Evolutionary conservation across 208 protist genomes (phyloP).

Genomic region (Acanthamoeba sp.): DNA sequence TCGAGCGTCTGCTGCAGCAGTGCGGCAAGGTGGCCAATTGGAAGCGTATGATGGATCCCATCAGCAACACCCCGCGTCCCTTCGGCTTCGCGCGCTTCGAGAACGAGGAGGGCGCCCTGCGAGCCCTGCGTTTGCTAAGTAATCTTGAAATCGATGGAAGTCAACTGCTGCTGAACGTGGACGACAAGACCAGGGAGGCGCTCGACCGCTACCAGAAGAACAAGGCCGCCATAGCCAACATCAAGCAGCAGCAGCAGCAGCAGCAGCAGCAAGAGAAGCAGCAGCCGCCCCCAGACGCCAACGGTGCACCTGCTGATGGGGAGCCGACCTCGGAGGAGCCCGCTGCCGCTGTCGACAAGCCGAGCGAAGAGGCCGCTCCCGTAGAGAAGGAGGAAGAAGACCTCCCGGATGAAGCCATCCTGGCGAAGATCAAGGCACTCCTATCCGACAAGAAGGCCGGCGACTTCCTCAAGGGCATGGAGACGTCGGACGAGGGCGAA

Average conservation of each 20-base stretch:
- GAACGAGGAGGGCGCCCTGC: slow-evolving; percentile 75
- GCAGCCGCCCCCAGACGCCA: not conserved
- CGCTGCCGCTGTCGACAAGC: not conserved
- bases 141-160: slow-evolving; percentile 78
- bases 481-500: slow-evolving; percentile 52
- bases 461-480: slow-evolving; percentile 16
- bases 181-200: slow-evolving; percentile 76
- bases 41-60: slow-evolving; percentile 79
- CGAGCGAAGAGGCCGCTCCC: not conserved
- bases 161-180: slow-evolving; percentile 78
- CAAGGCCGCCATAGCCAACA: not conserved
- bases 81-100: slow-evolving; percentile 82
- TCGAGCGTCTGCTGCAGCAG: slow-evolving; percentile 72
- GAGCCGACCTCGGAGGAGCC: not conserved
- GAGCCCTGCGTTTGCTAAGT: slow-evolving; percentile 80
- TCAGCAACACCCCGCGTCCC: slow-evolving; percentile 71
- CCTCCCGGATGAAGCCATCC: slow-evolving; percentile 15
- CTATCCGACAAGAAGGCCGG: slow-evolving; percentile 69
- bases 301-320: not conserved
- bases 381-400: slow-evolving; percentile 6
- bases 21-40: slow-evolving; percentile 80
- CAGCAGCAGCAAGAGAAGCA: not conserved
- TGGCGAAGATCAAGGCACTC: slow-evolving; percentile 46
- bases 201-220: slow-evolving; percentile 76
- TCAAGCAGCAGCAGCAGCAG: not conserved